Evolutionary conservation across 164 flowering plant species (phyloP), one percentile per base, ranked within the genome.

Genomic region (Vitis riparia): DNA sequence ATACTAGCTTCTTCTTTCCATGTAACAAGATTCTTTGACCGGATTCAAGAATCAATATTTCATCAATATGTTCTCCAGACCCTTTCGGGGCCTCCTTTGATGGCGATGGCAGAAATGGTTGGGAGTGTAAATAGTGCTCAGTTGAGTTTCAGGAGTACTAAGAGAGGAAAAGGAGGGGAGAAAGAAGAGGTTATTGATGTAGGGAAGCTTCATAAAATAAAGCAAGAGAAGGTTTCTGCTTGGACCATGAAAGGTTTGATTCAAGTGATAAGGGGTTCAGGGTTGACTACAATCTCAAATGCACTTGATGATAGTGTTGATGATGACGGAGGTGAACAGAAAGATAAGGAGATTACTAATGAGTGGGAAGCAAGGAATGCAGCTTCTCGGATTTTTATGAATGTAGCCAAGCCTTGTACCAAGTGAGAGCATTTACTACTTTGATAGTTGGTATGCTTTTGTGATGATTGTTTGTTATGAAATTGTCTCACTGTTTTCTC

Each of bases 21-120:
- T 58, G 86, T 82, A 11, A 76, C 50, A 27, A 78, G 76, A 16
- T 87, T 78, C 77, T 87, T 85, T 63, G 91, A 87, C 47, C 73
- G 88, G 51, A 87, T 87, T 68, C 86, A 83, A 65, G 88, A 85
- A 64, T 82, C 88, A 7, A 62, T 85, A 2, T 80, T 79, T 62
- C 81, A 85, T 68, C 91, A 85, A 49, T 82, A 83, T 71, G 77
- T 85, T 48, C 80, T 87, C 50, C 77, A 71, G 76, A 76, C 79
- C 11, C 85, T 87, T 44, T 84, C 90, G 6, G 86, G 86, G 51
- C 77, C 79, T 12, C 88, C 87, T n/a, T 10, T 73, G 68, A 75
- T 78, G 82, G 83, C 71, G 62, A 44, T 66, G 59, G 79, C 69
- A 3, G 82, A 72, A 58, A 62, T 9, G 2, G 44, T 72, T 51